These are phyloP conservation scores for Lepiota venenata DNA, from an alignment of 768 basidiomycete genomes.

Conservation along the genomic window DNA sequence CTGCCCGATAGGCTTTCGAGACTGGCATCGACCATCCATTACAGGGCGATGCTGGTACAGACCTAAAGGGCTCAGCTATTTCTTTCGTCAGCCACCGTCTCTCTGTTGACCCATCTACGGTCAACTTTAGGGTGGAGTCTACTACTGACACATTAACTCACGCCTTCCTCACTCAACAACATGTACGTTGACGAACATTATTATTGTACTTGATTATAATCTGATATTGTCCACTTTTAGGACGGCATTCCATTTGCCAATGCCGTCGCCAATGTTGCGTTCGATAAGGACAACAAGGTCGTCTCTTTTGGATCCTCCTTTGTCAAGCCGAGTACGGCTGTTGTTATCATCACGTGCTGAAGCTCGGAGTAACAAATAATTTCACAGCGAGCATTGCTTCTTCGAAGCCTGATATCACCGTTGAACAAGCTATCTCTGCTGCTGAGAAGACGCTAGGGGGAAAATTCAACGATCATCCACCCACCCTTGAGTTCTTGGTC, in stretches of 20 bases:
- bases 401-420: constrained; percentile 32
- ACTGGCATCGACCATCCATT: constrained; percentile 12
- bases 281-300: constrained; percentile 37
- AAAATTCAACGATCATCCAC: constrained; percentile 35
- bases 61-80: constrained; percentile 25
- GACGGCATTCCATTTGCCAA: constrained; percentile 30
- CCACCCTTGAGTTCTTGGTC: constrained; percentile 38
- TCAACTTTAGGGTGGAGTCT: constrained; percentile 21
- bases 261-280: constrained; percentile 42
- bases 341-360: too few relatives aligned
- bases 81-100: constrained; percentile 22
- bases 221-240: constrained; percentile 12
- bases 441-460: constrained; percentile 36
- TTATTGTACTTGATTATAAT: neutral
- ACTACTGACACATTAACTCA: constrained; percentile 3
- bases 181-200: constrained; percentile 16
- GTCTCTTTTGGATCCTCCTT: constrained; percentile 45
- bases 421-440: constrained; percentile 31
- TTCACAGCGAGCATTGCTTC: constrained; percentile 24
- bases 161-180: constrained; percentile 23
- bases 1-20: neutral
- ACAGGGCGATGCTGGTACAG: constrained; percentile 16
- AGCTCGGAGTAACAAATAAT: too few relatives aligned
- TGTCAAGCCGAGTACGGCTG: constrained; percentile 32
- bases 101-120: constrained; percentile 19